These are phyloP conservation scores for Gossypium davidsonii DNA, from an alignment of 441 rosid genomes.

Conservation along the genomic window DNA sequence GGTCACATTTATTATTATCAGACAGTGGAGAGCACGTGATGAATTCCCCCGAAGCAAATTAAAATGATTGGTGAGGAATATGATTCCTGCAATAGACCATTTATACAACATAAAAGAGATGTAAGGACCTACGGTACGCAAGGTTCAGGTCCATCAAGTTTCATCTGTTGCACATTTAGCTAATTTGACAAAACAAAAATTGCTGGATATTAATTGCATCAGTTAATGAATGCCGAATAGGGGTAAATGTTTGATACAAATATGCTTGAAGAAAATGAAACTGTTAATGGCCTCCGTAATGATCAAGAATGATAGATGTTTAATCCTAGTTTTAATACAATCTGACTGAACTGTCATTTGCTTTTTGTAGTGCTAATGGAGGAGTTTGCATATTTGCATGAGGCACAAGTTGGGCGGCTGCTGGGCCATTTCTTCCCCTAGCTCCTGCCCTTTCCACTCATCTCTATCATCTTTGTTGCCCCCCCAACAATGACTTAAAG, in stretches of 20 bases:
- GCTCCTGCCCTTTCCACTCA: slow-evolving; percentile 5
- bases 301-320: not conserved
- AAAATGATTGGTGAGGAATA: slow-evolving; percentile 69
- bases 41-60: slow-evolving; percentile 72
- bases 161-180: slow-evolving; percentile 80
- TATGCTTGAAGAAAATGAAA: not conserved
- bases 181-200: slow-evolving; percentile 71
- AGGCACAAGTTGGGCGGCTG: not conserved
- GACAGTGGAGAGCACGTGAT: slow-evolving; percentile 46
- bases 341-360: not conserved
- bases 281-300: not conserved
- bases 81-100: slow-evolving; percentile 50
- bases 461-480: not conserved
- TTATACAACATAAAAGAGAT: not conserved
- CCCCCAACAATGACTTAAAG: slow-evolving; percentile 8
- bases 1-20: slow-evolving; percentile 43
- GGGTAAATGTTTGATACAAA: slow-evolving; percentile 19
- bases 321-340: not conserved
- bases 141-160: slow-evolving; percentile 64
- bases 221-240: no score
- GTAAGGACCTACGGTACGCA: slow-evolving; percentile 43
- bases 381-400: not conserved
- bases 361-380: not conserved
- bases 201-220: not conserved
- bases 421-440: not conserved